Evolutionary conservation across 441 rosid species (phyloP), one percentile per base, ranked within the genome.

Genomic region (Eruca vesicaria): DNA sequence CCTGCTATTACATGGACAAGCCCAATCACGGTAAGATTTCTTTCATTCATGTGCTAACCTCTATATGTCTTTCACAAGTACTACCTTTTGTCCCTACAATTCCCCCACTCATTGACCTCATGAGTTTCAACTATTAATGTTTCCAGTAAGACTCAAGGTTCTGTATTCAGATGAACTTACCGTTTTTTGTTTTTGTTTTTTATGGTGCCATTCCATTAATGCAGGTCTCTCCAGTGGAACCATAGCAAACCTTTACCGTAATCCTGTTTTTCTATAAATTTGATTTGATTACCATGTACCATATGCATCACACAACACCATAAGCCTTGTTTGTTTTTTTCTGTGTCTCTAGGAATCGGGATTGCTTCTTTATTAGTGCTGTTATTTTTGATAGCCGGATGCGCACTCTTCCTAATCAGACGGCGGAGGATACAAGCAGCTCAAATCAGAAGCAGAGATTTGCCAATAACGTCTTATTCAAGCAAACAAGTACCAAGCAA

Each of bases 391-490:
- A 6, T 86, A 16, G 83, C 72, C 5, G 21, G 70, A 58, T 16
- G 63, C 9, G 9, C 16, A 35, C 4, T 58, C 12, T 29, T 8
- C 28, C 2, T 58, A 9, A 58, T 29, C 36, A 20, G 84, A 69
- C 7, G 21, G 72, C 56, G 61, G 64, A 84, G 75, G 78, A 84
- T 76, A 76, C 67, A 73, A n/a, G 82, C 68, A 21, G 79, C 68
- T 20, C 76, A 82, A 57, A 26, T 71, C 29, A 77, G 66, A 36
- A 77, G 82, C 76, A 75, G 76, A 74, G 90, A 65, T 71, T 62
- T 81, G 15, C 63, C 78, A 19, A 2, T 31, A 72, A 55, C 77
- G 9, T 72, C 83, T 26, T 78, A 87, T 45, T 79, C 89, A 36
- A 88, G 81, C 79, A 82, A 78, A 72, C 80, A 71, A 70, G 77